Percentiles rank a stretch among this genome's conserved stretches.
phyloP scores from a whole-genome alignment of 495 filamentous ascomycete species.

The Aspergillus egyptiacus region DNA sequence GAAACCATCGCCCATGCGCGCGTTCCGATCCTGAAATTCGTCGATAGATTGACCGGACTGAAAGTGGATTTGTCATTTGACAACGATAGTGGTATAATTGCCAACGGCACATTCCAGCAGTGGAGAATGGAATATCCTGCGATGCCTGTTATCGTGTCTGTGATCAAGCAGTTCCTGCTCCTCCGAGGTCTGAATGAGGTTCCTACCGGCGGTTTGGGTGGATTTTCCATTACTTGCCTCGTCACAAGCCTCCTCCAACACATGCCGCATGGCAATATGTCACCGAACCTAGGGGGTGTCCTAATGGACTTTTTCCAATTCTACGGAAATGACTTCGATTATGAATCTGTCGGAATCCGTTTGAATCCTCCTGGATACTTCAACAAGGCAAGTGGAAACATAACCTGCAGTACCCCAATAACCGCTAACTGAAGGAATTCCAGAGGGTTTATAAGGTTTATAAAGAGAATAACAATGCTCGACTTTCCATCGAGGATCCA shows the following conservation, averaged over 20 bases:
- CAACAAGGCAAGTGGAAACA: constrained; percentile 56
- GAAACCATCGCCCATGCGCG: constrained; percentile 67
- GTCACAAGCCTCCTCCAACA: constrained; percentile 81
- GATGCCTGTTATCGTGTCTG: constrained; percentile 73
- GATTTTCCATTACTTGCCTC: constrained; percentile 88
- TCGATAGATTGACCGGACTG: constrained; percentile 65
- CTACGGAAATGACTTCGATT: constrained; percentile 77
- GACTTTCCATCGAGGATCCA: constrained; percentile 79
- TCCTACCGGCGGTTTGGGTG: constrained; percentile 82
- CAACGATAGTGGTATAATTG: constrained; percentile 71
- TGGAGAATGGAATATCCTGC: constrained; percentile 76
- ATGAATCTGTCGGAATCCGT: constrained; percentile 59
- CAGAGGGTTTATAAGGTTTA: constrained; percentile 21
- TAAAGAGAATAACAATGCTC: constrained; percentile 38
- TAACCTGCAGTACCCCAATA: neutral
- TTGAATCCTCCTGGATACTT: constrained; percentile 65
- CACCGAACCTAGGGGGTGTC: constrained; percentile 66
- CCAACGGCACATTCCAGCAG: constrained; percentile 66
- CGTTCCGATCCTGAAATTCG: constrained; percentile 89
- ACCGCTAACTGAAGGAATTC: neutral
- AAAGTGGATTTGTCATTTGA: constrained; percentile 92
- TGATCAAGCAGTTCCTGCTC: constrained; percentile 87
- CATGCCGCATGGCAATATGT: constrained; percentile 56
- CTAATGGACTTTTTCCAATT: constrained; percentile 82
- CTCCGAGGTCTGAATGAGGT: constrained; percentile 91